Conservation (phyloP, 73 alveolate genomes). For the Blepharisma japonicum region DNA sequence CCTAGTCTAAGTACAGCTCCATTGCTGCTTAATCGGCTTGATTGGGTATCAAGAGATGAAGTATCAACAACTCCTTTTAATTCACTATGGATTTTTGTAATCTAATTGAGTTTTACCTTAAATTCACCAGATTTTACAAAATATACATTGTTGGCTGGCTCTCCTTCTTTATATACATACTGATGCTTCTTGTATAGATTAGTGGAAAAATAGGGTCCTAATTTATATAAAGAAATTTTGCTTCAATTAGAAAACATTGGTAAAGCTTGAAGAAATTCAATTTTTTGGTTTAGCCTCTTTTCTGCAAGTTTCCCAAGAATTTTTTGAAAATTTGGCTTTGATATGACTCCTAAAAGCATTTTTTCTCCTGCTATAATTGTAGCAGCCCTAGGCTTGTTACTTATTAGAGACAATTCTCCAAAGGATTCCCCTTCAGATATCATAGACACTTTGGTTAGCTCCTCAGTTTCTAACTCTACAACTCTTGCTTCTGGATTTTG, state of each 20-base stretch:
- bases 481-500: neutral
- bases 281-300: neutral
- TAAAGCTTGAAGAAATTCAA: slow-evolving; percentile 9
- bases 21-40: no score
- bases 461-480: neutral
- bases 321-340: slow-evolving; percentile 44
- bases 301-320: slow-evolving; percentile 31
- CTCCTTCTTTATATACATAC: slow-evolving; percentile 24
- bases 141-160: neutral
- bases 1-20: no score
- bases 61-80: no score
- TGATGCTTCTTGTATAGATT: neutral
- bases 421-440: slow-evolving; percentile 42
- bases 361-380: slow-evolving; percentile 43
- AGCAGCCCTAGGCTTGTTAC: slow-evolving; percentile 62
- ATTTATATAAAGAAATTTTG: neutral
- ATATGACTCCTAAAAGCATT: slow-evolving; percentile 36
- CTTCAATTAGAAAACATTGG: slow-evolving; percentile 11
- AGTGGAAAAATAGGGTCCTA: neutral
- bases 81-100: no score
- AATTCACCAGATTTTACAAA: slow-evolving; percentile 28
- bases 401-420: slow-evolving; percentile 62
- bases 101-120: neutral
- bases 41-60: no score
- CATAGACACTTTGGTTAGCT: slow-evolving; percentile 8